Conservation (phyloP, 2,329 filamentous ascomycete species). For the Chaetomiaceae sp. region DNA sequence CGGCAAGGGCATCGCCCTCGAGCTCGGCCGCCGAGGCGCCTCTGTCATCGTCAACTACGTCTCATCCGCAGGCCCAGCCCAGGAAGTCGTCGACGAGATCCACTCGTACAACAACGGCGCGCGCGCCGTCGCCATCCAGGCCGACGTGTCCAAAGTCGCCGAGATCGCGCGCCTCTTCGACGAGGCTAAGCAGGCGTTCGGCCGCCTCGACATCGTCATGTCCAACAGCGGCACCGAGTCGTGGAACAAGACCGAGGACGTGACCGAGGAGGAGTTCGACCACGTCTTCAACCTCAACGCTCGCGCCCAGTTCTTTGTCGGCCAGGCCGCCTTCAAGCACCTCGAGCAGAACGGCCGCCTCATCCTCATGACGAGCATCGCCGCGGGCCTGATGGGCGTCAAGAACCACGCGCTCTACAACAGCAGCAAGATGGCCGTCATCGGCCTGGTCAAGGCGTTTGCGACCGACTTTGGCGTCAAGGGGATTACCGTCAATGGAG, state of each 20-base stretch:
- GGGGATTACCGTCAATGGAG: conserved; percentile 67
- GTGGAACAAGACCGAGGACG: conserved; percentile 66
- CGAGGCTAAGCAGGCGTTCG: conserved; percentile 60
- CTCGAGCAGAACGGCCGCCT: conserved; percentile 66
- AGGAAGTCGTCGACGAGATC: conserved; percentile 53
- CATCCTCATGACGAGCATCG: conserved; percentile 68
- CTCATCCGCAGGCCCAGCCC: conserved; percentile 50
- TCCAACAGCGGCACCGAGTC: conserved; percentile 69
- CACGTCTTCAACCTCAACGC: conserved; percentile 68
- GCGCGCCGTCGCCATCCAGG: conserved; percentile 56
- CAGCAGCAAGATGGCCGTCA: conserved; percentile 67
- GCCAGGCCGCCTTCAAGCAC: conserved; percentile 68
- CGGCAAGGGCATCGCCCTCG: conserved; percentile 60
- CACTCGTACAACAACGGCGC: conserved; percentile 47
- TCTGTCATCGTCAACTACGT: conserved; percentile 65
- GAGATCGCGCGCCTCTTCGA: conserved; percentile 61
- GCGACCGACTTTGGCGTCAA: conserved; percentile 65
- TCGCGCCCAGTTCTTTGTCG: conserved; percentile 72
- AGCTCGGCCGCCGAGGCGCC: conserved; percentile 61
- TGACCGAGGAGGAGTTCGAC: conserved; percentile 67
- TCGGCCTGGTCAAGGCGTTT: conserved; percentile 68
- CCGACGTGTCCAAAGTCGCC: conserved; percentile 58
- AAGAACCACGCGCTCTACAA: conserved; percentile 69
- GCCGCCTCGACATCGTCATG: conserved; percentile 66
- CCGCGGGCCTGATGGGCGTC: conserved; percentile 60